A percentile compares a stretch with the other conserved stretches of the same genome.
Evolutionary conservation across 768 basidiomycete species (phyloP).

Genomic region (Neoboletus magnificus): DNA sequence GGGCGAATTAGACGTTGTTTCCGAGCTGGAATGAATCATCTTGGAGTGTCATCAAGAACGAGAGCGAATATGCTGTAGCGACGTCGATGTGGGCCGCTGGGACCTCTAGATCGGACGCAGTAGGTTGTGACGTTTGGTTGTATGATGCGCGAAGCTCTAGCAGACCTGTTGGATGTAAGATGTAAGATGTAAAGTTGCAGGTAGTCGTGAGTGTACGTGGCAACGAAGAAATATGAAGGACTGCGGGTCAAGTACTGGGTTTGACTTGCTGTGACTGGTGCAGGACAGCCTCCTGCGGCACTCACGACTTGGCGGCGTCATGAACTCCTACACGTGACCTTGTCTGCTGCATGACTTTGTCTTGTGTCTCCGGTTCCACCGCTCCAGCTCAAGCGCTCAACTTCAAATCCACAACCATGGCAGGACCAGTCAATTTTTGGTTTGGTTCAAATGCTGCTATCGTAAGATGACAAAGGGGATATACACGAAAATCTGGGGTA

Average conservation of each 20-base stretch:
- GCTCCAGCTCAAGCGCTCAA: too few species aligned
- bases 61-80: neutral
- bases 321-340: slow-evolving; percentile 11
- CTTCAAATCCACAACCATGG: neutral
- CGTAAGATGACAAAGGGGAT: neutral
- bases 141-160: neutral
- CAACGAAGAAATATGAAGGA: neutral
- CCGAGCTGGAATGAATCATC: slow-evolving; percentile 37
- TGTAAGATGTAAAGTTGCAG: neutral
- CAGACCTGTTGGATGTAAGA: neutral
- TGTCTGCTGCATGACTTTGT: neutral
- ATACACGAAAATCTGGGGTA: neutral
- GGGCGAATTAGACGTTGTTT: slow-evolving; percentile 34
- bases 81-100: neutral
- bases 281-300: slow-evolving; percentile 1
- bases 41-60: slow-evolving; percentile 17
- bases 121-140: neutral
- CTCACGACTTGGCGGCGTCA: neutral
- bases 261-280: slow-evolving; percentile 2
- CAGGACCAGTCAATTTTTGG: neutral
- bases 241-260: neutral
- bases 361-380: too few species aligned
- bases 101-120: neutral
- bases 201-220: neutral
- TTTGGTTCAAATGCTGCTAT: neutral